Base-by-base conservation (phyloP, 2,329 filamentous ascomycete species). In the Fusarium aywerte region DNA sequence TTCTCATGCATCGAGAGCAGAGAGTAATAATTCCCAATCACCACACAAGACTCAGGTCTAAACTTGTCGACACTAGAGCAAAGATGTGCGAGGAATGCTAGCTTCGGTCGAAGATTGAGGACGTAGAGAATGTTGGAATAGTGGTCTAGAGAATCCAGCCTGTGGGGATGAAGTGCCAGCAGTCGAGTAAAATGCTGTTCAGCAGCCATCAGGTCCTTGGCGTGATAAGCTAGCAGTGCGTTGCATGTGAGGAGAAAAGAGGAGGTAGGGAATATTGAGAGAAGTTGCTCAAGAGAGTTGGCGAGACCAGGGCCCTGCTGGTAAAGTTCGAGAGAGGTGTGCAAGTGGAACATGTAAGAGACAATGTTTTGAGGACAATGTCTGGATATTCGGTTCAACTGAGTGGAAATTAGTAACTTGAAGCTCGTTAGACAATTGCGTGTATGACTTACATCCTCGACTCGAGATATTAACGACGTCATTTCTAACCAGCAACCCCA, bases 41-140 rank as follows among this genome's bases (percentile, higher is more conserved):
- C 95, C 53, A 96, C 96, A 75, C 96, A 98, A 1, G 96, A 97
- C 78, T 99, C 96, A 0, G 96, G 95, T 0, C 96, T 90, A 79
- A 99, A 99, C 74, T 95, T 97, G 82, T 99, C 96, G 8, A 96
- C 92, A 45, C 89, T 90, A 3, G 92, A 94, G 71, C 96, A 96
- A 12, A 97, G 84, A 73, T 97, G 94, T 0, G 96, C 96, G 21
- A 99, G 80, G 72, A 97, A 97, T 1, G 95, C 94, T 21, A 99
- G 84, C 75, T 97, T 97, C 0, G 96, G 93, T 11, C 94, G 87
- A 63, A 91, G 84, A 40, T 92, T 91, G 83, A 98, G 90, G 29
- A 99, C 95, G 76, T 97, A 98, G 15, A 99, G 87, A 20, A 98
- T 97, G 74, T 99, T 99, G 33, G 94, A 97, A 78, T 97, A 99